A percentile compares a stretch with the other conserved stretches of the same genome.
Conservation (phyloP, 352 stramenopile genomes). For the Globisporangium perplexum region DNA sequence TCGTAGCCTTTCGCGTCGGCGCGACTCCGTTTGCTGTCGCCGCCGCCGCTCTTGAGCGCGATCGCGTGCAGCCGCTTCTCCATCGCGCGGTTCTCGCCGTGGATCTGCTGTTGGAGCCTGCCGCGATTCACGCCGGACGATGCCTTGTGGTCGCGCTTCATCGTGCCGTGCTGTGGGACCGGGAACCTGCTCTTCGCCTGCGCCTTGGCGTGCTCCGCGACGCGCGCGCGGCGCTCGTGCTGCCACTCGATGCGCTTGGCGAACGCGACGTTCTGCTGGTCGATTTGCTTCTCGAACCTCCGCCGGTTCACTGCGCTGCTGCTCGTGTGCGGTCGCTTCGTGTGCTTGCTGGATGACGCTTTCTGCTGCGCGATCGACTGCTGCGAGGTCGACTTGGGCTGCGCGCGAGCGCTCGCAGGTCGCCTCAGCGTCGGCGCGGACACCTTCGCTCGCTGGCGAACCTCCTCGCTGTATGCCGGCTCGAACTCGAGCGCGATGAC, state of each 20-base stretch:
- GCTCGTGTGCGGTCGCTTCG: slow-evolving; percentile 25
- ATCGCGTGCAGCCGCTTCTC: slow-evolving; percentile 46
- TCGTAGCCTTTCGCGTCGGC: slow-evolving; percentile 8
- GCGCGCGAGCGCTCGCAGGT: background rate
- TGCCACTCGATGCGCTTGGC: slow-evolving; percentile 45
- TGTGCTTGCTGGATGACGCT: background rate
- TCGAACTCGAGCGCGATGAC: slow-evolving; percentile 38
- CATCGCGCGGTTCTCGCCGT: slow-evolving; percentile 46
- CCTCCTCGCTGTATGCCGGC: slow-evolving; percentile 18
- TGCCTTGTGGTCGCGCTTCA: slow-evolving; percentile 44
- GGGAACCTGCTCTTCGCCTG: slow-evolving; percentile 37
- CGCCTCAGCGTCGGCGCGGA: background rate
- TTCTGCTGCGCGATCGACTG: slow-evolving; percentile 1
- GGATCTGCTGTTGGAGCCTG: slow-evolving; percentile 48
- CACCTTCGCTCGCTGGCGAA: background rate
- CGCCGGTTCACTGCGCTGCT: slow-evolving; percentile 56
- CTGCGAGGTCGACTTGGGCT: slow-evolving; percentile 4
- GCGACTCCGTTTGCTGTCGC: background rate
- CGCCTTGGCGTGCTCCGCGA: slow-evolving; percentile 16
- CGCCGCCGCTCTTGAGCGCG: background rate
- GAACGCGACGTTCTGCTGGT: slow-evolving; percentile 48
- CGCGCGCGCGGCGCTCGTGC: slow-evolving; percentile 21
- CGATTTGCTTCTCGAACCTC: slow-evolving; percentile 49
- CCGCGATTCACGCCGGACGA: slow-evolving; percentile 55
- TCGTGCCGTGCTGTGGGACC: slow-evolving; percentile 31